Evolutionary conservation across 306 rosid genomes (phyloP).

Genomic region (Prinsepia uniflora): DNA sequence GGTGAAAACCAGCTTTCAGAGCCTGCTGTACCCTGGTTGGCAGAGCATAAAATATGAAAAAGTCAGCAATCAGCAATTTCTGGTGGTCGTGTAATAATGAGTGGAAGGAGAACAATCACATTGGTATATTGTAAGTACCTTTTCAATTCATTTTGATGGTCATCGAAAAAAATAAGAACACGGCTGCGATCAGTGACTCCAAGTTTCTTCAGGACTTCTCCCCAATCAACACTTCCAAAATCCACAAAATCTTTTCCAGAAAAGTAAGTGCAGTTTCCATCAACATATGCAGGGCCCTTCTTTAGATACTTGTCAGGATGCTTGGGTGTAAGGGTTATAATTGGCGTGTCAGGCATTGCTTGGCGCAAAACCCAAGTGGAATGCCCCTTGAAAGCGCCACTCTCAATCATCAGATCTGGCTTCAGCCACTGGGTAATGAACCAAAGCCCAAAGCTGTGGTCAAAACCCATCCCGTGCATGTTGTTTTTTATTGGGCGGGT

Average conservation of each 20-base stretch:
- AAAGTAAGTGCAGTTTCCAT: constrained; percentile 85
- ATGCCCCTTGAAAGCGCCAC: constrained; percentile 99
- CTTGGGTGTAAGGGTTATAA: constrained; percentile 82
- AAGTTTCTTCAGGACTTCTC: constrained; percentile 54
- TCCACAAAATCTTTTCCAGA: constrained; percentile 94
- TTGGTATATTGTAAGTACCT: constrained; percentile 45
- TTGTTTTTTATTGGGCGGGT: constrained; percentile 84
- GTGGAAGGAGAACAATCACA: constrained; percentile 19
- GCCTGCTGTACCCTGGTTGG: constrained; percentile 73
- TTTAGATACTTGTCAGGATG: constrained; percentile 94
- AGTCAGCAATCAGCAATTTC: constrained; percentile 28
- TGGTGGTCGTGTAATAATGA: constrained; percentile 2
- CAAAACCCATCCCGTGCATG: constrained; percentile 96
- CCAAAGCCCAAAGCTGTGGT: constrained; percentile 99
- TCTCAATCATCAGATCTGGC: constrained; percentile 93
- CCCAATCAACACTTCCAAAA: constrained; percentile 90
- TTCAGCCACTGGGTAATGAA: constrained; percentile 83
- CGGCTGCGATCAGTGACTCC: constrained; percentile 61
- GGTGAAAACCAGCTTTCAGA: constrained; percentile 81
- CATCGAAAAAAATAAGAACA: constrained; percentile 87
- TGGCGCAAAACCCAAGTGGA: constrained; percentile 98
- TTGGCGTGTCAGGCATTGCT: constrained; percentile 77
- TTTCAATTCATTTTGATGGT: constrained; percentile 94
- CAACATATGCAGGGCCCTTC: constrained; percentile 97
- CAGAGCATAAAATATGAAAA: constrained; percentile 21